Evolutionary conservation across 768 basidiomycete genomes (phyloP).

Genomic region (Naematelia aurantialba): DNA sequence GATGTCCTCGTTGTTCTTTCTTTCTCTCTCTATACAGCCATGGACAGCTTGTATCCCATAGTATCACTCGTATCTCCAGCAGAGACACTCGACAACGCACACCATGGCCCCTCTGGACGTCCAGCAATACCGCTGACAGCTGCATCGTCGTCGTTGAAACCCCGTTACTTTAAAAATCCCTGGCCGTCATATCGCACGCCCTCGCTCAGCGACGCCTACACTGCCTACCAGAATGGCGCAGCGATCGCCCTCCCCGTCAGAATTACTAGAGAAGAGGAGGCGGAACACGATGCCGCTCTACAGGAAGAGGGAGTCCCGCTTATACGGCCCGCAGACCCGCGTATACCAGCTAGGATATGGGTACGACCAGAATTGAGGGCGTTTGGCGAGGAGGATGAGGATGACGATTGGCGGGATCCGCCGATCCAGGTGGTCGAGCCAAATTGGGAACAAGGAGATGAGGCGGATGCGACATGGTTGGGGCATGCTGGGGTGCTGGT

Average conservation of each 20-base stretch:
- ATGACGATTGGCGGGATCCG: conserved; percentile 43
- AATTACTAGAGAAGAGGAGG: background rate
- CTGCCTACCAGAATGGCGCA: conserved; percentile 43
- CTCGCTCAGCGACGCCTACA: conserved; percentile 33
- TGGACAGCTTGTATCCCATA: conserved; percentile 6
- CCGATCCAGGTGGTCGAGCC: conserved; percentile 32
- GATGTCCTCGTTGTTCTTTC: background rate
- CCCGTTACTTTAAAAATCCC: conserved; percentile 44
- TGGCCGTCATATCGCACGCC: conserved; percentile 46
- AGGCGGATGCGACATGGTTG: conserved; percentile 44
- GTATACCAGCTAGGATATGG: conserved; percentile 19
- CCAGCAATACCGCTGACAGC: background rate
- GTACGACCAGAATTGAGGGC: conserved; percentile 26
- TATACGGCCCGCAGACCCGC: background rate
- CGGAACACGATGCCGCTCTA: conserved; percentile 11
- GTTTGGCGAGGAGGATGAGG: conserved; percentile 30
- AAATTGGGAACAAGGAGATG: conserved; percentile 20
- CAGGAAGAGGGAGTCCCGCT: conserved; percentile 5
- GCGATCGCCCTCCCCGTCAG: conserved; percentile 26
- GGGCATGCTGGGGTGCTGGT: conserved; percentile 47
- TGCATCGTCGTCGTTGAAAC: conserved; percentile 12
- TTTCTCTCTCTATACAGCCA: background rate
- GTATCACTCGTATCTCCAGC: conserved; percentile 17
- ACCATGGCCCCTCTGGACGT: conserved; percentile 25
- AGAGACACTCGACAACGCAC: conserved; percentile 9